A percentile compares a stretch with the other conserved stretches of the same genome.
Evolutionary conservation across 2,329 filamentous ascomycete species (phyloP).

Genomic region (Sarocladium brachiariae): DNA sequence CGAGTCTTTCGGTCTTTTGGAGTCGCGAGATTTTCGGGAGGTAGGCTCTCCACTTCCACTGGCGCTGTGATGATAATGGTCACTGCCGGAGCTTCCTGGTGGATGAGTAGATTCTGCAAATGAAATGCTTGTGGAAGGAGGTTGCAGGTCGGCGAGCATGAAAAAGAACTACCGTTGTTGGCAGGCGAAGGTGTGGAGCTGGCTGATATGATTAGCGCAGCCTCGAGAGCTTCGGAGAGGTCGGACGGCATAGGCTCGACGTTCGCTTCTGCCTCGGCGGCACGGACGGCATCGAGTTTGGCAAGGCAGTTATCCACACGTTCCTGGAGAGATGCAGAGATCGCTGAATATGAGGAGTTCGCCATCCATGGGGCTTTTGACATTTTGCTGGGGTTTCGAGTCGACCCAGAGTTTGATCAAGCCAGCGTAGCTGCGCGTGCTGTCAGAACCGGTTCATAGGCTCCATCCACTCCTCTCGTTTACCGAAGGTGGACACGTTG

Average conservation of each 20-base stretch:
- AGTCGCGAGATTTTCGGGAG: background rate
- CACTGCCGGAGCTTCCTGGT: conserved; percentile 47
- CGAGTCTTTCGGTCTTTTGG: conserved; percentile 4
- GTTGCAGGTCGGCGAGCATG: background rate
- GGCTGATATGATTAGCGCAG: background rate
- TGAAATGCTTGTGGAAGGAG: background rate
- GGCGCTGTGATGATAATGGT: conserved; percentile 25
- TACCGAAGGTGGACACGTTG: conserved; percentile 85
- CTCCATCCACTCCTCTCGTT: conserved; percentile 98
- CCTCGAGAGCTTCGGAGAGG: conserved; percentile 41
- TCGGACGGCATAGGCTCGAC: conserved; percentile 18
- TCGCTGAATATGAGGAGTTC: conserved; percentile 48
- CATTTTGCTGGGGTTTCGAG: conserved; percentile 33
- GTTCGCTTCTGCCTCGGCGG: conserved; percentile 21
- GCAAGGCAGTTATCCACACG: conserved; percentile 45
- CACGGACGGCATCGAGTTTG: conserved; percentile 39
- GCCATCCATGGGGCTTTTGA: conserved; percentile 30
- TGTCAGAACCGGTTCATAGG: conserved; percentile 92
- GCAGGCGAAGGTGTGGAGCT: background rate
- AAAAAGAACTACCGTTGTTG: background rate
- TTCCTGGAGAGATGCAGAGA: conserved; percentile 39
- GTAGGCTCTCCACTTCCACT: background rate
- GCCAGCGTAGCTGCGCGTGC: conserved; percentile 75
- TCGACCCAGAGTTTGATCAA: conserved; percentile 78
- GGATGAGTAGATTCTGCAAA: background rate